phyloP scores from a whole-genome alignment of 495 filamentous ascomycete genomes.

The Podospora comata region DNA sequence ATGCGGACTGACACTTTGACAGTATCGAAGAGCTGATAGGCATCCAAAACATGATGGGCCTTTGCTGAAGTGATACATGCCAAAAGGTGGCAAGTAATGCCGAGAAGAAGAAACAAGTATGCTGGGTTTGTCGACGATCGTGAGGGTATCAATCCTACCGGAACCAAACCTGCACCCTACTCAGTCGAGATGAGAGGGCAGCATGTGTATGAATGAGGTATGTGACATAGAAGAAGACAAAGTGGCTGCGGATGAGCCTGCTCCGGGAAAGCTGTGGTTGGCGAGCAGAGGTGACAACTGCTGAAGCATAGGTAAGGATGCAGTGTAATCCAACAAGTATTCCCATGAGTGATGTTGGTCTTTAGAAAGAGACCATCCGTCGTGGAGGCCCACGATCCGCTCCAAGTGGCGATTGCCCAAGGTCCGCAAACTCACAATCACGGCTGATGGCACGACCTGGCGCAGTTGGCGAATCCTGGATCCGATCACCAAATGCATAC shows the following conservation, averaged over 20 bases:
- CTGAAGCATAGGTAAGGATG: background rate
- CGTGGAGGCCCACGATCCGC: conserved; percentile 56
- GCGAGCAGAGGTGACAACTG: background rate
- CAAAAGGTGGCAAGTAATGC: conserved; percentile 24
- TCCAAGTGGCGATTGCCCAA: conserved; percentile 50
- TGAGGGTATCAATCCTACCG: conserved; percentile 27
- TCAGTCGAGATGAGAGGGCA: background rate
- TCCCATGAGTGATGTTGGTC: background rate
- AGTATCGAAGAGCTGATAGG: conserved; percentile 13
- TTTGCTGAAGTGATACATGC: conserved; percentile 31
- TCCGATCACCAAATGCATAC: conserved; percentile 81
- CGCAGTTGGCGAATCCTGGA: conserved; percentile 79
- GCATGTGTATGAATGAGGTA: background rate
- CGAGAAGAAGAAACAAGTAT: conserved; percentile 15
- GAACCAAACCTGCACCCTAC: conserved; percentile 9
- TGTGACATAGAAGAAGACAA: background rate
- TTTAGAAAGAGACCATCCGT: conserved; percentile 71
- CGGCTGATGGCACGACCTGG: conserved; percentile 49
- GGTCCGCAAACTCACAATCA: conserved; percentile 46
- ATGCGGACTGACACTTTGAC: conserved; percentile 9
- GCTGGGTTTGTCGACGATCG: conserved; percentile 26
- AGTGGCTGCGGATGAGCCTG: background rate
- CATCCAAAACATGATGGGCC: conserved; percentile 14
- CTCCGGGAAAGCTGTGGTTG: background rate
- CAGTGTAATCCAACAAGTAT: conserved; percentile 3